Base-by-base conservation (phyloP, 1,139 yeast species). In the Candida sanyaensis region DNA sequence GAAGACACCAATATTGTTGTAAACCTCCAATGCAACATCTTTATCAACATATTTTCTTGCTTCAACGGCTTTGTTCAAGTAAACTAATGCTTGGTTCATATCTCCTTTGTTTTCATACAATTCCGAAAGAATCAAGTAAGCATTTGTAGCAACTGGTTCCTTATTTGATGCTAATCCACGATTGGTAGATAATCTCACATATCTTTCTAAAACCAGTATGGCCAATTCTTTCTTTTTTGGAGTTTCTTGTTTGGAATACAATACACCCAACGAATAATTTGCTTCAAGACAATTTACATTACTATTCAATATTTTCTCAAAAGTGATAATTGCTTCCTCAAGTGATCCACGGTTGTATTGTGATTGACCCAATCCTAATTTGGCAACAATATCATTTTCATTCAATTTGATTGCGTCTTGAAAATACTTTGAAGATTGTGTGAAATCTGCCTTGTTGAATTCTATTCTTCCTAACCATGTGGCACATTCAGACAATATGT, bases 381-480 rank as follows among this genome's bases (percentile, higher is more conserved):
- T 82, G 1, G 97, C 86, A 32, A 88, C 73, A 10, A 85, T 62
- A 56, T 86, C 86, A 43, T 69, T 71, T 41, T 84, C 88, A 58
- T 85, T 82, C 42, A 75, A 68, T 56, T 81, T 84, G 43, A 82
- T 73, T n/a, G 95, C 81, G 56, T 81, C 90, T 60, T 86, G 85
- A 65, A 89, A 92, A 58, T 78, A 74, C 50, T 80, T 79, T 58
- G 90, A 88, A 0, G 98, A 86, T 52, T 80, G 80, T 10, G 82
- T 79, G 57, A 75, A 83, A 58, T 90, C 86, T 4, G 73, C 69
- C 31, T 75, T 65, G 23, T 75, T 75, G 58, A 86, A 91, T 47
- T 81, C 75, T 13, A 88, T 85, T 62, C 97, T 80, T 11, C 90
- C 98, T 55, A 85, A 75, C 97, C 97, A 91, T 55, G 88, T 87